phyloP scores from a whole-genome alignment of 495 filamentous ascomycete species.

The Xylaria sp. region DNA sequence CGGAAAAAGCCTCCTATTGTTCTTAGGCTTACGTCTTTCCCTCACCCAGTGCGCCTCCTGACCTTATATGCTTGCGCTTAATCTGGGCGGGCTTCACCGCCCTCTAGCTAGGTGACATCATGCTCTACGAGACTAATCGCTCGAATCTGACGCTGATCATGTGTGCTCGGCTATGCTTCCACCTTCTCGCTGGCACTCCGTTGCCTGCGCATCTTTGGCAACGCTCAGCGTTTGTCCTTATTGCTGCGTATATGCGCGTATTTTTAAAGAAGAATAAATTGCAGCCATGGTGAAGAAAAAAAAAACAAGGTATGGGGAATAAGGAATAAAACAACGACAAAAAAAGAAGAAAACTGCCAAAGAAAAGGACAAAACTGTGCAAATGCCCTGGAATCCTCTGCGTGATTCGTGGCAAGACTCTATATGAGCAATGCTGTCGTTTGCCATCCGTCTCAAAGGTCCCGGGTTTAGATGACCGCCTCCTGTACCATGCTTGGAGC shows the following conservation, averaged over 20 bases:
- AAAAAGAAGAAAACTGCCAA: slow-evolving; percentile 24
- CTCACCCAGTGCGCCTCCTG: slow-evolving; percentile 15
- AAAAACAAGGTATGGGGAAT: slow-evolving; percentile 14
- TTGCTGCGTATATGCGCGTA: slow-evolving; percentile 18
- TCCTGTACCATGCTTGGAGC: slow-evolving; percentile 20
- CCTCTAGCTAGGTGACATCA: slow-evolving; percentile 24
- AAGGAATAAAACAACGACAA: slow-evolving; percentile 21
- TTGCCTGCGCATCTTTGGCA: slow-evolving; percentile 20
- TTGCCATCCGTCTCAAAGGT: slow-evolving; percentile 23
- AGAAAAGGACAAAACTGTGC: slow-evolving; percentile 26
- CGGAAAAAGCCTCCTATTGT: slow-evolving; percentile 18
- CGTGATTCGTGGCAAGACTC: slow-evolving; percentile 20
- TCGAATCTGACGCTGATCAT: slow-evolving; percentile 14
- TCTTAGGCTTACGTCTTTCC: slow-evolving; percentile 14
- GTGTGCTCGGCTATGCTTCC: slow-evolving; percentile 14
- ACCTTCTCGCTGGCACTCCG: not conserved
- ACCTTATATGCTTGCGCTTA: slow-evolving; percentile 23
- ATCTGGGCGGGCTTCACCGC: slow-evolving; percentile 10
- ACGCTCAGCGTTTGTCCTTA: slow-evolving; percentile 12
- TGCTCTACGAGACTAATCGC: slow-evolving; percentile 13
- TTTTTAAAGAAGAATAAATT: slow-evolving; percentile 14
- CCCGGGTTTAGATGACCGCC: slow-evolving; percentile 10
- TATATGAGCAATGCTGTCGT: slow-evolving; percentile 28
- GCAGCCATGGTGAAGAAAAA: slow-evolving; percentile 3
- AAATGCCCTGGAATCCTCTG: slow-evolving; percentile 20